Evolutionary conservation across 75 land plant species (phyloP).

Genomic region (Azolla pinnata): DNA sequence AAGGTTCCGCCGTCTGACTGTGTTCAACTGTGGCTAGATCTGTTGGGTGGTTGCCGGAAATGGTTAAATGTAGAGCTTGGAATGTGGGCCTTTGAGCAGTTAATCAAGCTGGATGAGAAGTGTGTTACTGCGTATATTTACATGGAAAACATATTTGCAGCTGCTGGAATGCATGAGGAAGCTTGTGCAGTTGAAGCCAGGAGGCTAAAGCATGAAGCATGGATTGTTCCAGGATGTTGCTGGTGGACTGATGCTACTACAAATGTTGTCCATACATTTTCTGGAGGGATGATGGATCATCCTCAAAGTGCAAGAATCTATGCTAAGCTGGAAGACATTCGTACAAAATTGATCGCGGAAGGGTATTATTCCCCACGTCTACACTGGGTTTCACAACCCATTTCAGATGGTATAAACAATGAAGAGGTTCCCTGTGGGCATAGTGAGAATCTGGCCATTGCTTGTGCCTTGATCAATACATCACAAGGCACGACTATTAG

Average conservation of each 20-base stretch:
- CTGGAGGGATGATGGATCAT: conserved; percentile 48
- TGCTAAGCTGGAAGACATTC: conserved; percentile 33
- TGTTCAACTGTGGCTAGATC: conserved; percentile 52
- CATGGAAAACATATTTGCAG: conserved; percentile 47
- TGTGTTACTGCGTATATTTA: conserved; percentile 52
- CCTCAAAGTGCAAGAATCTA: conserved; percentile 39
- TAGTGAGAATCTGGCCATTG: conserved; percentile 58
- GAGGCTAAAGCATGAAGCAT: conserved; percentile 46
- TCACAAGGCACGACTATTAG: conserved; percentile 28
- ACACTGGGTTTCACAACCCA: conserved; percentile 25
- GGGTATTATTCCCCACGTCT: conserved; percentile 30
- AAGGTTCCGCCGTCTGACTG: neutral
- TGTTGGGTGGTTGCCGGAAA: conserved; percentile 49
- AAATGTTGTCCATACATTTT: conserved; percentile 50
- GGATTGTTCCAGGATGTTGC: conserved; percentile 50
- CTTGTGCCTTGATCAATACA: conserved; percentile 48
- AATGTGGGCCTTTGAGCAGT: conserved; percentile 33
- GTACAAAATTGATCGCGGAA: conserved; percentile 19
- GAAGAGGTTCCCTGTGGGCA: conserved; percentile 37
- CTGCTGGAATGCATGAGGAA: conserved; percentile 29
- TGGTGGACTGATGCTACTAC: conserved; percentile 48
- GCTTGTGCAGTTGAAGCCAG: conserved; percentile 28
- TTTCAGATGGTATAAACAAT: conserved; percentile 28
- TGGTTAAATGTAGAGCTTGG: conserved; percentile 43
- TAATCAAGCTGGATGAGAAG: conserved; percentile 49